Percentiles rank a stretch among this genome's conserved stretches.
phyloP scores from a whole-genome alignment of 805 yeast genomes.

The Suhomyces sp. region DNA sequence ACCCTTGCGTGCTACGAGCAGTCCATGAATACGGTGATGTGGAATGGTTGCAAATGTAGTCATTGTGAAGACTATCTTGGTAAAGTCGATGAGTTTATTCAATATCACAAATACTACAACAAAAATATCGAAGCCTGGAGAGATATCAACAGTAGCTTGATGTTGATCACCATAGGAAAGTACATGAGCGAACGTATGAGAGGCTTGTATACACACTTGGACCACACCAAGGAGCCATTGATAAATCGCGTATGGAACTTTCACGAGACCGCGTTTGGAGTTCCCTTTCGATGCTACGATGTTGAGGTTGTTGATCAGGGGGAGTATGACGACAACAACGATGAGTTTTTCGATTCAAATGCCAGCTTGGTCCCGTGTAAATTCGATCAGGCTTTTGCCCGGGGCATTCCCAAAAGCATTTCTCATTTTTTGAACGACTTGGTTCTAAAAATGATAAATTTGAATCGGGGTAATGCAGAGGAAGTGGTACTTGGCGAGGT shows the following conservation, averaged over 20 bases:
- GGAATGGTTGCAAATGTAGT: constrained; percentile 74
- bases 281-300: constrained; percentile 36
- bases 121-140: constrained; percentile 43
- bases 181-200: constrained; percentile 6
- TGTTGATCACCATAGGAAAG: constrained; percentile 10
- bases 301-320: constrained; percentile 33
- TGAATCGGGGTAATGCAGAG: constrained; percentile 44
- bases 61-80: constrained; percentile 52
- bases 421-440: constrained; percentile 36
- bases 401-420: constrained; percentile 21
- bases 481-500: constrained; percentile 24
- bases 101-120: constrained; percentile 62
- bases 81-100: constrained; percentile 55
- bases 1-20: constrained; percentile 68
- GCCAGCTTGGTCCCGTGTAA: constrained; percentile 12
- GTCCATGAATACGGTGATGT: constrained; percentile 61
- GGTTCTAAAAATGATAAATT: constrained; percentile 28
- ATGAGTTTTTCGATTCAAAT: constrained; percentile 21
- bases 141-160: constrained; percentile 44
- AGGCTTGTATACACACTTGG: constrained; percentile 4
- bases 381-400: constrained; percentile 12
- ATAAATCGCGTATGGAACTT: constrained; percentile 30
- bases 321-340: constrained; percentile 22
- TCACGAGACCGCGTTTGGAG: constrained; percentile 22
- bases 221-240: constrained; percentile 16